A percentile compares a stretch with the other conserved stretches of the same genome.
Conservation (phyloP, 2,329 filamentous ascomycete species). For the Colletotrichum camelliae region DNA sequence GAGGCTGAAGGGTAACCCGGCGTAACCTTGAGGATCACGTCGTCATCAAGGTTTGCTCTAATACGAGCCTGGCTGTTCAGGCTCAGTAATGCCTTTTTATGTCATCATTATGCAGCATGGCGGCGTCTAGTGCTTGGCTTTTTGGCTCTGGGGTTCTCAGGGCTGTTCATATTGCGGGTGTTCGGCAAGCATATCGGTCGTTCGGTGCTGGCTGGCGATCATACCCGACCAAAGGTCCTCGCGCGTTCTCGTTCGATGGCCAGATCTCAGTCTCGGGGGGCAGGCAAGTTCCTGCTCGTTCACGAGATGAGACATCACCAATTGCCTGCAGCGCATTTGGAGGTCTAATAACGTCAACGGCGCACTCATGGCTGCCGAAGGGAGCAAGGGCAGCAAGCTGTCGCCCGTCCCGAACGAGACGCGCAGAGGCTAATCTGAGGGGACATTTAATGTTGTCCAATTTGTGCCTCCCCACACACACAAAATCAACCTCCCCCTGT, state of each 20-base stretch:
- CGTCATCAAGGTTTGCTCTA: conserved; percentile 12
- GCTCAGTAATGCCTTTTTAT: conserved; percentile 29
- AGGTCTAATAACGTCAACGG: neutral
- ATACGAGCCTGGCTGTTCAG: neutral
- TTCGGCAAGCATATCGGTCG: conserved; percentile 20
- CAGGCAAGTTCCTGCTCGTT: conserved; percentile 2
- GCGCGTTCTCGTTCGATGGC: conserved; percentile 6
- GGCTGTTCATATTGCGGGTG: conserved; percentile 20
- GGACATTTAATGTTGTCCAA: neutral
- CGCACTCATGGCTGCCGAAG: neutral
- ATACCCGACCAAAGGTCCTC: neutral
- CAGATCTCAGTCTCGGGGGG: neutral
- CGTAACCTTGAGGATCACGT: conserved; percentile 26
- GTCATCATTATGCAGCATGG: conserved; percentile 41
- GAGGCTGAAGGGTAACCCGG: conserved; percentile 53
- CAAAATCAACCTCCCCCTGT: neutral
- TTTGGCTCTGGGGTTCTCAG: conserved; percentile 24
- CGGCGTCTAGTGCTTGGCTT: conserved; percentile 35
- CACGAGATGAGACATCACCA: neutral
- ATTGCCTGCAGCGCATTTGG: conserved; percentile 3
- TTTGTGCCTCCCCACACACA: neutral
- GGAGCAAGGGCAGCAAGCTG: neutral
- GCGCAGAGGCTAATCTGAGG: conserved; percentile 15
- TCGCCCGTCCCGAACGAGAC: neutral
- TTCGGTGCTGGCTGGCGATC: conserved; percentile 10